Conservation (phyloP, 2,329 filamentous ascomycete genomes). For the Penicillium paneum region DNA sequence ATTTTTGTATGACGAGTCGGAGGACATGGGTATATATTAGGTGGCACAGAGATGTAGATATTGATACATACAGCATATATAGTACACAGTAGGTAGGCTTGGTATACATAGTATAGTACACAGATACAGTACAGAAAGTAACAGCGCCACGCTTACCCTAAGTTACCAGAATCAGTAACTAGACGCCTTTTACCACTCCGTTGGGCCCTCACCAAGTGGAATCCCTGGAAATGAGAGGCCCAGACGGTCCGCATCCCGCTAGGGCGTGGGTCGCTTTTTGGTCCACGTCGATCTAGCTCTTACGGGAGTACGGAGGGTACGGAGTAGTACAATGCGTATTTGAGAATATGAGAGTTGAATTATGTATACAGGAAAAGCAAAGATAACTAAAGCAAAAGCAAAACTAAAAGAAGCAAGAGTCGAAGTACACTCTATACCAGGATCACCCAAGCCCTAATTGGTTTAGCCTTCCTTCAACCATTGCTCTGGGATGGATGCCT, state of each 20-base stretch:
- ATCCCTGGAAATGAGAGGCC: slow-evolving; percentile 5
- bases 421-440: neutral
- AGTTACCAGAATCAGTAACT: neutral
- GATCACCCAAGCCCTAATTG: neutral
- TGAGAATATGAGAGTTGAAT: neutral
- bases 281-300: neutral
- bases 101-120: neutral
- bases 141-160: neutral
- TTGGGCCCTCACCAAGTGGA: neutral
- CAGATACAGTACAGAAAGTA: no score
- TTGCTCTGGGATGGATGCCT: neutral
- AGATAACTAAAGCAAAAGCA: no score
- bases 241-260: slow-evolving; percentile 11
- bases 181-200: neutral
- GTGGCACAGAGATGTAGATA: neutral
- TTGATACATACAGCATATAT: neutral
- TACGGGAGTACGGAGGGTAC: neutral
- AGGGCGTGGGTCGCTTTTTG: neutral
- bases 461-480: neutral
- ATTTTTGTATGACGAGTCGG: neutral
- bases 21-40: neutral
- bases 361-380: no score
- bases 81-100: no score
- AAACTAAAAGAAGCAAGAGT: neutral
- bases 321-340: no score